Percentiles rank a stretch among this genome's conserved stretches.
Conservation (phyloP, 768 basidiomycete genomes). For the Auriscalpium microsporum region DNA sequence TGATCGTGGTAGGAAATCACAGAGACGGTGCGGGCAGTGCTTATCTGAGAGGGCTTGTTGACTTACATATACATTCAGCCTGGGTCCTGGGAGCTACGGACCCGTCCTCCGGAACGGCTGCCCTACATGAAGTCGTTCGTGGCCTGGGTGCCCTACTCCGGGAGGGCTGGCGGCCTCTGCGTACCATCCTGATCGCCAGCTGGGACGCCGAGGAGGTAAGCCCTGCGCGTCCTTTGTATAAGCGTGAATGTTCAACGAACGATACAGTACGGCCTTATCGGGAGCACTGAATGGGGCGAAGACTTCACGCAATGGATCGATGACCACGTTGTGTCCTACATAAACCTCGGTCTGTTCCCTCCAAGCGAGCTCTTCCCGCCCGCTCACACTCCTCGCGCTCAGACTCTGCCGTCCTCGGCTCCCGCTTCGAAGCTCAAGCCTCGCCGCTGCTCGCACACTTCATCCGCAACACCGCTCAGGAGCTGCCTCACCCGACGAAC, state of each 20-base stretch:
- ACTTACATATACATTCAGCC: conserved; percentile 20
- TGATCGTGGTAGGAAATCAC: conserved; percentile 82
- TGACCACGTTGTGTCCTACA: conserved; percentile 74
- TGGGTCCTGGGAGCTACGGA: conserved; percentile 82
- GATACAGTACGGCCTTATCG: conserved; percentile 56
- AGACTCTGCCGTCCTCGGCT: conserved; percentile 60
- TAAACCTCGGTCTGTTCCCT: conserved; percentile 56
- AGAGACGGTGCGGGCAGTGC: conserved; percentile 58
- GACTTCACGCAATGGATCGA: conserved; percentile 81
- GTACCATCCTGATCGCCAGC: conserved; percentile 67
- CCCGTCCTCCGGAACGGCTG: conserved; percentile 73
- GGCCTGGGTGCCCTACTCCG: conserved; percentile 63
- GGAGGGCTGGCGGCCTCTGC: conserved; percentile 76
- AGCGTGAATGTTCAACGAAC: background rate
- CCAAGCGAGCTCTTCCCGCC: background rate
- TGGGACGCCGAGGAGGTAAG: conserved; percentile 69
- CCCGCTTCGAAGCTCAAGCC: conserved; percentile 43
- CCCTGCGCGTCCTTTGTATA: background rate
- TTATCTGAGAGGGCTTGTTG: conserved; percentile 20
- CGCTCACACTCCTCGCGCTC: background rate
- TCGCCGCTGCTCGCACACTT: conserved; percentile 83
- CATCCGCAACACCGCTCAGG: conserved; percentile 55
- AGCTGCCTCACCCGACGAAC: conserved; percentile 66
- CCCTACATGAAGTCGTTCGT: conserved; percentile 67
- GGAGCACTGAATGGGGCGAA: conserved; percentile 91